phyloP scores from a whole-genome alignment of 2,329 filamentous ascomycete species.

The Sclerotinia subarctica region DNA sequence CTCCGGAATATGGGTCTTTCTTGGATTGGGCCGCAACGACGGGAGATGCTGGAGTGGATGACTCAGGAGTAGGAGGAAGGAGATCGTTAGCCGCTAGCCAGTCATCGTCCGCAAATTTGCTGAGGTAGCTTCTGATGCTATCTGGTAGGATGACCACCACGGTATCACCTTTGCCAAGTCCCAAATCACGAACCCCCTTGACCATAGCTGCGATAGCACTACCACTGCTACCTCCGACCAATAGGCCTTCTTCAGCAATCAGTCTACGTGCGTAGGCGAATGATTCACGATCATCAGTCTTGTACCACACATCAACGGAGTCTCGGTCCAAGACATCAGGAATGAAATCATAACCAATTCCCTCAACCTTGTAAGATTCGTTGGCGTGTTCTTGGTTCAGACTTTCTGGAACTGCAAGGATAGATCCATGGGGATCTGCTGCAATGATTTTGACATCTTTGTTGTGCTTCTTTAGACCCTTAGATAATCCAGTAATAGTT shows the following conservation, averaged over 20 bases:
- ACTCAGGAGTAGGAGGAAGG: slow-evolving; percentile 59
- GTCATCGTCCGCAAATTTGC: slow-evolving; percentile 98
- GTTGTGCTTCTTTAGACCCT: slow-evolving; percentile 84
- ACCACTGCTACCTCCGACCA: slow-evolving; percentile 91
- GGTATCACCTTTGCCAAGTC: slow-evolving; percentile 77
- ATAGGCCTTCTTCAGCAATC: slow-evolving; percentile 89
- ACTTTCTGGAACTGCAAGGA: slow-evolving; percentile 75
- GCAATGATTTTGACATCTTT: slow-evolving; percentile 81
- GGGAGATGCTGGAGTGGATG: slow-evolving; percentile 42
- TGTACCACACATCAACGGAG: slow-evolving; percentile 91
- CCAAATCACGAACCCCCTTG: slow-evolving; percentile 70
- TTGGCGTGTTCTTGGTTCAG: slow-evolving; percentile 81
- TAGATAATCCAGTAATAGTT: slow-evolving; percentile 86
- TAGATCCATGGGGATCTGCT: slow-evolving; percentile 88
- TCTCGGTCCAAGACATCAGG: slow-evolving; percentile 85
- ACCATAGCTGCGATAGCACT: slow-evolving; percentile 84
- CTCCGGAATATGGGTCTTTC: slow-evolving; percentile 69
- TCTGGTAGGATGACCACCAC: slow-evolving; percentile 91
- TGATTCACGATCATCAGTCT: slow-evolving; percentile 89
- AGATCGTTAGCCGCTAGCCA: slow-evolving; percentile 98
- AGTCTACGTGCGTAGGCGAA: slow-evolving; percentile 87
- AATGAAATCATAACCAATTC: slow-evolving; percentile 97
- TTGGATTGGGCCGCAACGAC: slow-evolving; percentile 41
- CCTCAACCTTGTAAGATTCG: slow-evolving; percentile 93
- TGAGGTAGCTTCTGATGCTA: slow-evolving; percentile 94